Evolutionary conservation across 257 asterid genomes (phyloP).

Genomic region (Echium plantagineum): DNA sequence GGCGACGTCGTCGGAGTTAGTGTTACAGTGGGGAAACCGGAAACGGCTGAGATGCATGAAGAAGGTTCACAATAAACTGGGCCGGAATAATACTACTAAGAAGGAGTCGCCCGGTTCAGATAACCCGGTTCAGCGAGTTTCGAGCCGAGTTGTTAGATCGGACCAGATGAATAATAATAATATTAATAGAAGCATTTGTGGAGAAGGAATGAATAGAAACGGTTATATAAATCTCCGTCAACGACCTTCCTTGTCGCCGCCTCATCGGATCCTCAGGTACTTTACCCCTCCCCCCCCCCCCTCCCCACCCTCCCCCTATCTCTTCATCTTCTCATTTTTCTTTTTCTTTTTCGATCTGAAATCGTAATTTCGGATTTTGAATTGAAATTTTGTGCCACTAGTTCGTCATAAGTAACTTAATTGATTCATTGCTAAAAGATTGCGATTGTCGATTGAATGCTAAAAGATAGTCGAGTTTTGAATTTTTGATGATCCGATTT

Average conservation of each 20-base stretch:
- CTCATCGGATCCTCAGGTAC: slow-evolving; percentile 52
- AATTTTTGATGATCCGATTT: no score
- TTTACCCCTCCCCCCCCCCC: not conserved
- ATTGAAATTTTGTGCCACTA: no score
- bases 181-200: slow-evolving; percentile 1
- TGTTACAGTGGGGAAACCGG: slow-evolving; percentile 78
- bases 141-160: slow-evolving; percentile 58
- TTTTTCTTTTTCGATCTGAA: no score
- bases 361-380: no score
- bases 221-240: slow-evolving; percentile 63
- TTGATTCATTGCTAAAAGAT: no score
- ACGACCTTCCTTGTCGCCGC: slow-evolving; percentile 59
- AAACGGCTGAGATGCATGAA: slow-evolving; percentile 80
- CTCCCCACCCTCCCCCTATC: no score
- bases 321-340: no score
- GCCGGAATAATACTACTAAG: slow-evolving; percentile 14
- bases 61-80: slow-evolving; percentile 11
- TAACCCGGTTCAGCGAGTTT: slow-evolving; percentile 23
- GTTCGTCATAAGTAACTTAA: no score
- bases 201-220: slow-evolving; percentile 12
- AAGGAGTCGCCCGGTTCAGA: slow-evolving; percentile 24
- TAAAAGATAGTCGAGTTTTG: no score
- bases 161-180: slow-evolving; percentile 31
- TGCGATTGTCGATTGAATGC: no score
- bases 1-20: slow-evolving; percentile 48